Evolutionary conservation across 331 rosid species (phyloP), one percentile per base, ranked within the genome.

Genomic region (Quercus lobata): DNA sequence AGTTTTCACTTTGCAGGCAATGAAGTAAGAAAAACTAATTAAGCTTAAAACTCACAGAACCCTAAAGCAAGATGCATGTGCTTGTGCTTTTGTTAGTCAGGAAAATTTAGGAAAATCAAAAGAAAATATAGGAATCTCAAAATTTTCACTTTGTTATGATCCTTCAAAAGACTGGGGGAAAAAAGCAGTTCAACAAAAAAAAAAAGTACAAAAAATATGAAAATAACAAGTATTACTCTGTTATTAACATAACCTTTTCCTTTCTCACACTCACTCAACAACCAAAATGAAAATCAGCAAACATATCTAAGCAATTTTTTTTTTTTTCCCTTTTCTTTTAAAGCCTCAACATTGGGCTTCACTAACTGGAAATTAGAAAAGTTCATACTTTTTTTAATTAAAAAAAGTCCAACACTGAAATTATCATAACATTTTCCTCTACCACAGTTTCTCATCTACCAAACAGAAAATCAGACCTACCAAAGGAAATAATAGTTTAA

Each of bases 401-500:
- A 41, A 49, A 27, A 55, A 9, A 68, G 4, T n/a, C 17, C 16
- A 12, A 7, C 21, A 68, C 72, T 34, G 17, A n/a, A 32, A 19
- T 19, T 68, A 34, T 7, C 34, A 57, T 76, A 58, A 8, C 25
- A 2, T 56, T 57, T 44, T 58, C 60, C 27, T 30, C 30, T 56
- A 16, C 63, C 76, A n/a, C 22, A 58, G 49, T 80, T 70, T 52
- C 76, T 52, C 73, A 37, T 76, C 77, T 11, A 75, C 68, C 80
- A 49, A 76, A 70, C 77, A 49, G 69, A 32, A 44, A 44, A 69
- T 70, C 72, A 68, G 24, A 34, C 72, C n/a, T 10, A 68, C 3
- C n/a, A 19, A 68, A 68, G 72, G 27, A 32, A 68, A 17, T 8
- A 4, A 66, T 41, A 41, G 9, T 4, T 49, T 27, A 27, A 34